Conservation (phyloP, 495 filamentous ascomycete species). For the Acidiella bohemica region DNA sequence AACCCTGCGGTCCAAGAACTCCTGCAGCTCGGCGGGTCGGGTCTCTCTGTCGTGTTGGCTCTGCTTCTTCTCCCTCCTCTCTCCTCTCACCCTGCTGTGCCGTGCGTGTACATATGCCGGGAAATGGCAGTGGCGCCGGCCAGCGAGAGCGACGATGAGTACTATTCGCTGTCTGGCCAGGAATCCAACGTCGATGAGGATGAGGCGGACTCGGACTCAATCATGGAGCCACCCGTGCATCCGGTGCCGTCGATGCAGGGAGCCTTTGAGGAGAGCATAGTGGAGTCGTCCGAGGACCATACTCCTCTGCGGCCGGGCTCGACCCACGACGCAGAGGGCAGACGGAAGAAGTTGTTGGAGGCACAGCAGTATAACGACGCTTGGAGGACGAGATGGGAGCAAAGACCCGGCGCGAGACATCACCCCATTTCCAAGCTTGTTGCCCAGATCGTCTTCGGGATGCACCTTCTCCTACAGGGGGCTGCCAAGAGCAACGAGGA, state of each 20-base stretch:
- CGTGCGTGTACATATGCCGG: too few species aligned
- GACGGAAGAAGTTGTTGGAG: constrained; percentile 57
- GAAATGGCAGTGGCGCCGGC: neutral
- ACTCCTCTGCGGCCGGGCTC: constrained; percentile 1
- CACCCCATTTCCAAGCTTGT: constrained; percentile 85
- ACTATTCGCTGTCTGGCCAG: constrained; percentile 6
- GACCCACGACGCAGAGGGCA: constrained; percentile 41
- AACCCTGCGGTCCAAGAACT: too few species aligned
- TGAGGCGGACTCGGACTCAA: constrained; percentile 15
- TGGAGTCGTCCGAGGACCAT: constrained; percentile 46
- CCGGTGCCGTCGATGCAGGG: constrained; percentile 78
- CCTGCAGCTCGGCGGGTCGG: too few species aligned
- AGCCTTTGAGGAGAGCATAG: constrained; percentile 84
- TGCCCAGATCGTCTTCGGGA: constrained; percentile 85
- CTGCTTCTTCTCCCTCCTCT: too few species aligned
- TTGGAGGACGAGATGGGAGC: constrained; percentile 59
- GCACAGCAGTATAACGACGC: constrained; percentile 48
- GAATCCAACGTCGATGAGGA: constrained; percentile 10
- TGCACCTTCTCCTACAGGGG: constrained; percentile 72
- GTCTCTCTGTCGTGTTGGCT: too few species aligned
- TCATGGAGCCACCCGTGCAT: constrained; percentile 43
- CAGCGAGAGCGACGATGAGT: constrained; percentile 15
- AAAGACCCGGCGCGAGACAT: constrained; percentile 50
- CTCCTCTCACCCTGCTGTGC: too few species aligned
- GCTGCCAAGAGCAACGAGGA: constrained; percentile 77